Evolutionary conservation across 352 stramenopile genomes (phyloP).

Genomic region (Pythium coloratum): DNA sequence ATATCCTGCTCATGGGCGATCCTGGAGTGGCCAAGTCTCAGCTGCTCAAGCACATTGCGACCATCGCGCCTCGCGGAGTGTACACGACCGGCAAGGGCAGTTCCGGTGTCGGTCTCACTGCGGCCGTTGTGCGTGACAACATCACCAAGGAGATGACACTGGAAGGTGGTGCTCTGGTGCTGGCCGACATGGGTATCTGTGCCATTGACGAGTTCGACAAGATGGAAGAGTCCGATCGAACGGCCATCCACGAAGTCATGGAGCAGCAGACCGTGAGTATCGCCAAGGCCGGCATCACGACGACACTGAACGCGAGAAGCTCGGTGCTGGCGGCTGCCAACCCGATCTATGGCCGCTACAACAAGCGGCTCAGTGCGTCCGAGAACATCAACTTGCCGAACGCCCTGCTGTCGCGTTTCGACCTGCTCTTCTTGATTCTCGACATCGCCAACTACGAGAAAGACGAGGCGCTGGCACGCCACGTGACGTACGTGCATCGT

Average conservation of each 20-base stretch:
- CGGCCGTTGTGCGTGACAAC: conserved; percentile 95
- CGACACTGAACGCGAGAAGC: conserved; percentile 95
- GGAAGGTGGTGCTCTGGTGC: conserved; percentile 95
- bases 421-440: conserved; percentile 98
- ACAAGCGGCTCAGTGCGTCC: conserved; percentile 81
- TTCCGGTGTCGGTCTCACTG: conserved; percentile 98
- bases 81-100: conserved; percentile 99
- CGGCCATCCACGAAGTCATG: conserved; percentile 99
- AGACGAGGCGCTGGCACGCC: conserved; percentile 89
- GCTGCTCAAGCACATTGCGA: conserved; percentile 98
- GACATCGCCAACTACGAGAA: conserved; percentile 94
- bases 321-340: conserved; percentile 99
- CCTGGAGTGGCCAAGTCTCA: conserved; percentile 99
- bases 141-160: conserved; percentile 94
- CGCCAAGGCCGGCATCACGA: conserved; percentile 99
- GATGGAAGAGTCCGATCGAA: conserved; percentile 98
- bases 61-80: conserved; percentile 95
- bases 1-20: conserved; percentile 99
- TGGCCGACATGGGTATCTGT: conserved; percentile 98
- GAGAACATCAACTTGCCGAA: conserved; percentile 99
- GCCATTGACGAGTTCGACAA: conserved; percentile 99
- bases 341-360: conserved; percentile 95
- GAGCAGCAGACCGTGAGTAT: conserved; percentile 99
- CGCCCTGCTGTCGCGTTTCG: conserved; percentile 98
- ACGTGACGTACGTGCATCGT: conserved; percentile 94